Conservation (phyloP, 2,329 filamentous ascomycete species). For the Trichophaea hybrida region DNA sequence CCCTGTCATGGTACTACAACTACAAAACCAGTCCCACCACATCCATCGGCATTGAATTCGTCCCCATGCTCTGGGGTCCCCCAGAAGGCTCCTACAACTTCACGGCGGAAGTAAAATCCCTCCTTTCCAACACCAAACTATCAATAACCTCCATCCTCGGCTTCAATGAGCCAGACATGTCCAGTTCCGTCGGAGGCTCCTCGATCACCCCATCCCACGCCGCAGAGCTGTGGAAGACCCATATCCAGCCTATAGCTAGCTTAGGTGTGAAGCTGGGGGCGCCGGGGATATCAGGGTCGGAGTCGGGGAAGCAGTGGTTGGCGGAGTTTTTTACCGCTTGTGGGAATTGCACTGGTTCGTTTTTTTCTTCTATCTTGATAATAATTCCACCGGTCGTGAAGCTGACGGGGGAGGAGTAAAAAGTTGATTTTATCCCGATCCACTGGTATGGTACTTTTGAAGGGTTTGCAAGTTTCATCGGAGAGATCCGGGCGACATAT, state of each 20-base stretch:
- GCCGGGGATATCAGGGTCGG: slow-evolving; percentile 52
- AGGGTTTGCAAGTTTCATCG: slow-evolving; percentile 52
- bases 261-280: slow-evolving; percentile 54
- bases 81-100: slow-evolving; percentile 43
- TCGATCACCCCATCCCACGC: slow-evolving; percentile 45
- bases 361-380: not conserved
- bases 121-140: slow-evolving; percentile 42
- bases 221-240: slow-evolving; percentile 53
- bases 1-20: slow-evolving; percentile 77
- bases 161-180: slow-evolving; percentile 67
- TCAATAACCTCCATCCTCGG: slow-evolving; percentile 38
- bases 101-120: slow-evolving; percentile 40
- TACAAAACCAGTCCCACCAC: slow-evolving; percentile 44
- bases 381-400: not conserved
- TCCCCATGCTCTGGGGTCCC: slow-evolving; percentile 67
- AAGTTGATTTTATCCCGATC: slow-evolving; percentile 48
- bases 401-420: slow-evolving; percentile 25
- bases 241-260: slow-evolving; percentile 53
- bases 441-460: slow-evolving; percentile 56
- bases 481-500: slow-evolving; percentile 45
- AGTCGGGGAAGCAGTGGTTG: slow-evolving; percentile 51
- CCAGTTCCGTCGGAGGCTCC: slow-evolving; percentile 44
- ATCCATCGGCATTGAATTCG: slow-evolving; percentile 51
- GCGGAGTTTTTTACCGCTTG: slow-evolving; percentile 34
- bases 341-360: not conserved